These are phyloP conservation scores for Phytophthora pistaciae DNA, from an alignment of 352 stramenopile species.

Conservation along the genomic window DNA sequence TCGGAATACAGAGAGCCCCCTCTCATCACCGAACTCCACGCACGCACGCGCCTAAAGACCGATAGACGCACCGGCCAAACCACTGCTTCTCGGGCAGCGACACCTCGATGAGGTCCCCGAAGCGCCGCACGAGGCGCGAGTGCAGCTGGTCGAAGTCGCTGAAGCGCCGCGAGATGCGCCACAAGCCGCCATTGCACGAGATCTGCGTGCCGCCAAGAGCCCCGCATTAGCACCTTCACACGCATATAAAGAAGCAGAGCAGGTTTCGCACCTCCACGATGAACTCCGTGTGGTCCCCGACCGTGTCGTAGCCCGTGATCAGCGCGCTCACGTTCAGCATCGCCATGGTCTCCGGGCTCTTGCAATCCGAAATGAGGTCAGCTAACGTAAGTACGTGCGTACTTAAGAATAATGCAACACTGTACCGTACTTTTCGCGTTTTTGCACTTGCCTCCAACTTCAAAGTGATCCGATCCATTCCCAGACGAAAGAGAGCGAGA, in stretches of 20 bases:
- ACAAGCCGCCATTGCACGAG: constrained; percentile 85
- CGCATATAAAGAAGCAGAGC: neutral
- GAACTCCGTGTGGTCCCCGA: constrained; percentile 90
- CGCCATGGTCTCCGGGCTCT: constrained; percentile 35
- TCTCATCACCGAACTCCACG: constrained; percentile 57
- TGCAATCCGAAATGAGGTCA: neutral
- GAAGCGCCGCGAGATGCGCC: constrained; percentile 85
- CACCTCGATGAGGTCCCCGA: constrained; percentile 77
- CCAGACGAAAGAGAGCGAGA: neutral
- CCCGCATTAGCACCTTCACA: neutral
- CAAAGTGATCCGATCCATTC: constrained; percentile 27
- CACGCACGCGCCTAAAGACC: constrained; percentile 5
- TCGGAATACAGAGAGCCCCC: neutral
- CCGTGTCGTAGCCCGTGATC: constrained; percentile 84
- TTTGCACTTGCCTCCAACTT: constrained; percentile 24
- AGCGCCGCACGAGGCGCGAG: constrained; percentile 72
- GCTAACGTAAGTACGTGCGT: neutral
- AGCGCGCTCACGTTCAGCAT: constrained; percentile 84
- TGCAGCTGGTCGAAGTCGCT: constrained; percentile 92
- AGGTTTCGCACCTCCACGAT: constrained; percentile 64
- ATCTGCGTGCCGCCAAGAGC: constrained; percentile 47
- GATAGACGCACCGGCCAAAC: constrained; percentile 76
- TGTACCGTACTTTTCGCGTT: neutral
- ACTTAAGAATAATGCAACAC: neutral
- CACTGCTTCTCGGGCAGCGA: constrained; percentile 87